Evolutionary conservation across 495 filamentous ascomycete genomes (phyloP), one percentile per base, ranked within the genome.

Genomic region (Penicillium desertorum): DNA sequence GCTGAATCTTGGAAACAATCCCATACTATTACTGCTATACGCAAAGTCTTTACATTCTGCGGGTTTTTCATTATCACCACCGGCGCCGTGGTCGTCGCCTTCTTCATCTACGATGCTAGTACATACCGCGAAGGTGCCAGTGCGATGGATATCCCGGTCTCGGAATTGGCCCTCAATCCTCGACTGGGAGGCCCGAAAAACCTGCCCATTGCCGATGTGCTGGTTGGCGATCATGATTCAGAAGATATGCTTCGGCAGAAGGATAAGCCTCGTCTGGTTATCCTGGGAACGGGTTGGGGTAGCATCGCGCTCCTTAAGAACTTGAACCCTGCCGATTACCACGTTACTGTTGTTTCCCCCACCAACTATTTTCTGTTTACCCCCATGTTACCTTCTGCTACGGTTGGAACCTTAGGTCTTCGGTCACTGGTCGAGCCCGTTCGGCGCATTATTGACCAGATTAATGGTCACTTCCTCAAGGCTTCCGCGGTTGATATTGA

Each of bases 301-400:
- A 91, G 90, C 62, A 87, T 99, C 56, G 89, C 92, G 19, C 76
- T 99, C 41, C 73, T 99, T 17, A 99, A 99, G 75, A 88, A 88
- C 53, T 76, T 99, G 55, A 87, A 92, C 45, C 88, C 92, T 3
- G 90, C 89, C 5, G 86, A 95, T 60, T 98, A 96, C 66, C 91
- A 98, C 70, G 85, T 98, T 62, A 96, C 92, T 12, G 90, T 98
- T 36, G 86, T 99, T 43, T 94, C 90, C 1, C 92, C 95, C 1
- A 87, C 86, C 29, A 98, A 98, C 62, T 95, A 98, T 74, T 99
- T 99, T 75, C 72, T 98, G 37, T 99, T 98, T 71, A 98, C 95
- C 2, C 95, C 95, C 3, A 96, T 99, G 90, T 79, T 99, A 20
- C 95, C 95, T 2, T 93, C 89, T 20, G 95, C 93, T 8, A 99